Base-by-base conservation (phyloP, 108 stramenopile species). In the Epipyxis sp. region DNA sequence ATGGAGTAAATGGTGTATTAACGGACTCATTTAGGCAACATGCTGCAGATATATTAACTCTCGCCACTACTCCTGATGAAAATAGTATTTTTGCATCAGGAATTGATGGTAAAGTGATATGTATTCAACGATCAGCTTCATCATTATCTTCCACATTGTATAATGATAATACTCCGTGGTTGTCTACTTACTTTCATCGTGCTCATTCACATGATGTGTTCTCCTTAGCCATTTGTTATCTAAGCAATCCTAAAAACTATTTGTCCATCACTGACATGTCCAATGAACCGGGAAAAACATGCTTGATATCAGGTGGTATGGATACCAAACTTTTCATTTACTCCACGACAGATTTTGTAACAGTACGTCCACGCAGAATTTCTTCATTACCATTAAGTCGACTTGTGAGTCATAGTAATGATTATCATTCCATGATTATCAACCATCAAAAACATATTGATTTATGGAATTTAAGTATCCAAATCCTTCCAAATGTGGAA, bases 201-300 rank as follows among this genome's bases (percentile, higher is more conserved):
- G 88, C 92, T 34, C 96, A 97, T 79, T 91, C 91, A 39, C 94
- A 95, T 82, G 96, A 97, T 83, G 90, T 97, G 0, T 89, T 88
- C 42, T 87, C 89, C 20, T 81, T 97, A 76, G 86, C 90, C n/a
- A n/a, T n/a, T n/a, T n/a, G n/a, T n/a, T n/a, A n/a, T n/a, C n/a
- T n/a, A n/a, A n/a, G n/a, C n/a, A n/a, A n/a, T n/a, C n/a, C n/a
- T n/a, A n/a, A n/a, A n/a, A n/a, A n/a, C n/a, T n/a, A n/a, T n/a
- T n/a, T n/a, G n/a, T n/a, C n/a, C n/a, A n/a, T n/a, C n/a, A n/a
- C n/a, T n/a, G n/a, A n/a, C n/a, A n/a, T n/a, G n/a, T n/a, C n/a
- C n/a, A n/a, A n/a, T n/a, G n/a, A n/a, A n/a, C n/a, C n/a, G n/a
- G n/a, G n/a, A n/a, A n/a, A n/a, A n/a, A n/a, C n/a, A n/a, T 57